phyloP scores from a whole-genome alignment of 768 basidiomycete species.

The Leccinum aurantiacum region DNA sequence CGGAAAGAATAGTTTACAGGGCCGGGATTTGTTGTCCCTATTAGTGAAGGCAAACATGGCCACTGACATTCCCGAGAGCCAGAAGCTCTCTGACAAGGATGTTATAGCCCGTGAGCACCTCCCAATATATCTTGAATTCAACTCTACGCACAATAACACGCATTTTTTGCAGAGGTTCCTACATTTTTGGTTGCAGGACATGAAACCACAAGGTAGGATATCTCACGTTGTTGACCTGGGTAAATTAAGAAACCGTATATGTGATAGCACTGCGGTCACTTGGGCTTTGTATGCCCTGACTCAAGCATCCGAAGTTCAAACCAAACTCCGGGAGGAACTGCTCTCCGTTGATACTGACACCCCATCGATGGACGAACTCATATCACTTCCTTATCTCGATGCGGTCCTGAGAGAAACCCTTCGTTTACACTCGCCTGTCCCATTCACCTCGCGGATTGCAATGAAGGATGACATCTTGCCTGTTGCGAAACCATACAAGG shows the following conservation, averaged over 20 bases:
- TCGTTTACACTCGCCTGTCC: conserved; percentile 54
- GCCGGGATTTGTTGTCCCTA: conserved; percentile 50
- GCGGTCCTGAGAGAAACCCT: conserved; percentile 59
- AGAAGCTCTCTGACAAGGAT: conserved; percentile 61
- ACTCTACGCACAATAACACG: not conserved
- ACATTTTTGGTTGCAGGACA: conserved; percentile 63
- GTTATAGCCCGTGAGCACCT: conserved; percentile 43
- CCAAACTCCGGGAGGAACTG: conserved; percentile 59
- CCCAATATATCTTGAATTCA: not conserved
- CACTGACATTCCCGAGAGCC: conserved; percentile 52
- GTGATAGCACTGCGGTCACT: conserved; percentile 38
- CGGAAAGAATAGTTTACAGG: conserved; percentile 33
- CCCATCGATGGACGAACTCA: conserved; percentile 70
- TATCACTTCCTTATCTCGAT: conserved; percentile 67
- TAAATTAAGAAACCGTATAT: not conserved
- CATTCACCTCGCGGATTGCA: conserved; percentile 41
- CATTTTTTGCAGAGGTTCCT: conserved; percentile 48
- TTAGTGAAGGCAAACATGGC: conserved; percentile 54
- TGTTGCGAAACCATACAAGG: conserved; percentile 44
- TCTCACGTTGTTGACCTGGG: not conserved
- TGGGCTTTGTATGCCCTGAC: conserved; percentile 63
- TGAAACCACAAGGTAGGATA: conserved; percentile 50
- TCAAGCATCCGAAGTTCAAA: conserved; percentile 48
- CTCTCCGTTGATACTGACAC: conserved; percentile 49
- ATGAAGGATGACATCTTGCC: conserved; percentile 55